Percentiles rank a stretch among this genome's conserved stretches.
Evolutionary conservation across 2,329 filamentous ascomycete species (phyloP).

Genomic region (Aspergillus piperis): DNA sequence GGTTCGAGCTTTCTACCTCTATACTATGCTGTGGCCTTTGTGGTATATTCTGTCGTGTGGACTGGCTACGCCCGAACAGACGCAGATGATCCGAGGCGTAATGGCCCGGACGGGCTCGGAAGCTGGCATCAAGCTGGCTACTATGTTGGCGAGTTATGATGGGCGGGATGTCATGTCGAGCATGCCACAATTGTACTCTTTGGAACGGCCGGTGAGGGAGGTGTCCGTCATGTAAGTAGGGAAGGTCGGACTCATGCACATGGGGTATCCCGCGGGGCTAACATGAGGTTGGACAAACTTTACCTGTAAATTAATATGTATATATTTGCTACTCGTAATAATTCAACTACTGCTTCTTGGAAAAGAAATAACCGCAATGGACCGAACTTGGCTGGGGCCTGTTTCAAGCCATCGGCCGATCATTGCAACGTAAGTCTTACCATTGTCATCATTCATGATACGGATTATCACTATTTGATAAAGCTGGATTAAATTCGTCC

Average conservation of each 20-base stretch:
- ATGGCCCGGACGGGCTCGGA: slow-evolving; percentile 33
- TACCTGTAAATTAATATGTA: not conserved
- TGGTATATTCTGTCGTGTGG: slow-evolving; percentile 39
- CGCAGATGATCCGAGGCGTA: slow-evolving; percentile 29
- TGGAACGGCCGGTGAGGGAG: not conserved
- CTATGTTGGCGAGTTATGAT: slow-evolving; percentile 26
- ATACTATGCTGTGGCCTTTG: slow-evolving; percentile 40
- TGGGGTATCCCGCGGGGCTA: too few species aligned
- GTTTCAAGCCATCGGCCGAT: too few species aligned
- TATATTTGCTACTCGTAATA: not conserved
- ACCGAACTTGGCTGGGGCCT: too few species aligned
- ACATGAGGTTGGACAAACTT: too few species aligned
- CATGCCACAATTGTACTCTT: not conserved
- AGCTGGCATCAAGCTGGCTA: slow-evolving; percentile 38
- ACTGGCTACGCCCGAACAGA: slow-evolving; percentile 34
- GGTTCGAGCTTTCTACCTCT: slow-evolving; percentile 35
- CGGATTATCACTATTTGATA: too few species aligned
- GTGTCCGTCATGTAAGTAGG: not conserved
- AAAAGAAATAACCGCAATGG: too few species aligned
- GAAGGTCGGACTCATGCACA: not conserved
- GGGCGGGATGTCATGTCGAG: not conserved
- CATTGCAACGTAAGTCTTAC: too few species aligned
- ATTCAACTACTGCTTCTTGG: too few species aligned
- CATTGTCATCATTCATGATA: too few species aligned
- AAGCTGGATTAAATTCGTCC: too few species aligned